Conservation (phyloP, 768 basidiomycete genomes). For the Ramaria sp. region DNA sequence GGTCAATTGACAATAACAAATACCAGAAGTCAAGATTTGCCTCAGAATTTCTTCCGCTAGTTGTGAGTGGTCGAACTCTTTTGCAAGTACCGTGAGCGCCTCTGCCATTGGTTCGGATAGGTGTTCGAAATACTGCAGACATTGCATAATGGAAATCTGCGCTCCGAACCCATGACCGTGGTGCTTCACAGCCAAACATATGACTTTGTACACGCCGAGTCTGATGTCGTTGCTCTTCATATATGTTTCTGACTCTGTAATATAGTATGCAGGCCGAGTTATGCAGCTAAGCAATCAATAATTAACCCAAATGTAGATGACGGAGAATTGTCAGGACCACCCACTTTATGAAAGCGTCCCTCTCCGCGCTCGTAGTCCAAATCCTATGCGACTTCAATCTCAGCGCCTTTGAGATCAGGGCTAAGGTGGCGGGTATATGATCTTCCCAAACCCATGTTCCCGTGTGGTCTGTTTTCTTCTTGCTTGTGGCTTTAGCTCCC, state of each 20-base stretch:
- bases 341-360: slow-evolving; percentile 78
- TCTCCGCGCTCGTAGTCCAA: slow-evolving; percentile 82
- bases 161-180: slow-evolving; percentile 77
- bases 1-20: not conserved
- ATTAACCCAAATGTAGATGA: too few relatives aligned
- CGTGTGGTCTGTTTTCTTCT: slow-evolving; percentile 22
- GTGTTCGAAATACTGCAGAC: slow-evolving; percentile 89
- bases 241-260: slow-evolving; percentile 77
- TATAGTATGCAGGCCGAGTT: slow-evolving; percentile 76
- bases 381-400: slow-evolving; percentile 61
- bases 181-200: slow-evolving; percentile 86
- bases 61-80: slow-evolving; percentile 82
- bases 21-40: slow-evolving; percentile 14
- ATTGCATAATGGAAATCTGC: slow-evolving; percentile 86
- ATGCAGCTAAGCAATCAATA: slow-evolving; percentile 49
- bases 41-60: slow-evolving; percentile 83
- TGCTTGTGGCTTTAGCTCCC: slow-evolving; percentile 43
- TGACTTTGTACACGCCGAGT: slow-evolving; percentile 71
- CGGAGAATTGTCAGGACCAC: slow-evolving; percentile 18
- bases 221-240: slow-evolving; percentile 74
- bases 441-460: slow-evolving; percentile 62
- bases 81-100: slow-evolving; percentile 63
- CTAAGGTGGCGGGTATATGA: slow-evolving; percentile 62
- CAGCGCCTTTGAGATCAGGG: slow-evolving; percentile 62
- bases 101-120: slow-evolving; percentile 93